Evolutionary conservation across 2,329 filamentous ascomycete species (phyloP).

Genomic region (Epichloe festucae): DNA sequence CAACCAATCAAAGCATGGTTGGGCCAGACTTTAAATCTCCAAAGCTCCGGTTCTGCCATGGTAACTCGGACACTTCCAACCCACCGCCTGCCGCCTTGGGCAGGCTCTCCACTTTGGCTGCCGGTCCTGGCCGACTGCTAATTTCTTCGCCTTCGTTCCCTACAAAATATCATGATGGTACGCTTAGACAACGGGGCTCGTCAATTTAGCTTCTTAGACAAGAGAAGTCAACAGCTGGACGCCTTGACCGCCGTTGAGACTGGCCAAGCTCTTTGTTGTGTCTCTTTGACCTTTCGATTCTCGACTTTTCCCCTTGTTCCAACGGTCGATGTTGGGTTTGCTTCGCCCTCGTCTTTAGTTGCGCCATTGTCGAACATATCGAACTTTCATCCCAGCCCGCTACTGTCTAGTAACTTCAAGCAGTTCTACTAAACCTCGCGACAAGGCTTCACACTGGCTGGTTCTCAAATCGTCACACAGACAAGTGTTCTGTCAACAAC

Average conservation of each 20-base stretch:
- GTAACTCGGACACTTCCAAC: neutral
- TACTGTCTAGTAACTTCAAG: neutral
- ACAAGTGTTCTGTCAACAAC: conserved; percentile 10
- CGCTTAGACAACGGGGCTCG: no score
- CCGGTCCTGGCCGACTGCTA: no score
- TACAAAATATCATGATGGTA: no score
- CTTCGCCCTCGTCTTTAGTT: neutral
- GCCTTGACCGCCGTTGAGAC: neutral
- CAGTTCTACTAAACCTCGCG: neutral
- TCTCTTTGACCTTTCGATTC: neutral
- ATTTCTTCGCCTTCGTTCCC: no score
- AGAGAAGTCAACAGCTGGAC: neutral
- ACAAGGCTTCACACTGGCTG: neutral
- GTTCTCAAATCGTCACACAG: neutral
- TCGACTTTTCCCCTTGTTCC: neutral
- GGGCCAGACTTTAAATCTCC: neutral
- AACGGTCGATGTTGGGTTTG: neutral
- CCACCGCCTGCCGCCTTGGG: neutral
- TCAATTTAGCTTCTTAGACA: no score
- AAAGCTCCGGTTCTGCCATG: neutral
- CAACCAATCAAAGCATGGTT: conserved; percentile 3
- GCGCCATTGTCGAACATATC: neutral
- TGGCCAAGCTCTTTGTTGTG: neutral
- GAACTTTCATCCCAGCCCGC: neutral
- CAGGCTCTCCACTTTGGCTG: neutral